Evolutionary conservation across 768 basidiomycete species (phyloP), one percentile per base, ranked within the genome.

Genomic region (Trametopsis cervina): DNA sequence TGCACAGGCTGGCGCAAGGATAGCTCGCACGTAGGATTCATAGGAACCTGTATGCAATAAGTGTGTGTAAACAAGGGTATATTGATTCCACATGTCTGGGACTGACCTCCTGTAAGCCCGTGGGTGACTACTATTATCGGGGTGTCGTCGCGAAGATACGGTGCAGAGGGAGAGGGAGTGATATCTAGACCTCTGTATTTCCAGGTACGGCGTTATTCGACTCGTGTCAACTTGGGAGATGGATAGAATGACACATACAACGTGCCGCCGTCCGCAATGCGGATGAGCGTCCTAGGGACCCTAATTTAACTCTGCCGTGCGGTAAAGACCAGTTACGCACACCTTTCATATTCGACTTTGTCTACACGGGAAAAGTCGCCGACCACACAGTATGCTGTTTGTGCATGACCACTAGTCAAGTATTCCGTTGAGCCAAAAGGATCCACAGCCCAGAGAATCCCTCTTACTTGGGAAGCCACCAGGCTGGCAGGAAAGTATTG

Each of bases 1-100:
- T 23, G 73, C 72, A 61, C 84, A 84, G 12, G 83, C 85, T 50
- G 80, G 83, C 42, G 78, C 76, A 3, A 98, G 70, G 40, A 96
- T 75, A 23, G 87, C 82, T 53, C 91, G 75, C 38, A 96, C 88
- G 60, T 96, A 98, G 17, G 83, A 74, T 71, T 95, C 95, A 61
- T 95, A 80, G 17, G 89, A 91, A 33, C 89, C 89, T 90, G 53
- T 44, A 49, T 37, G 33, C 44, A 2, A 20, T 23, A 12, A 37
- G 10, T 29, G 29, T 21, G 22, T 39, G 47, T 49, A 40, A 54
- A 41, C 50, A 21, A 18, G 21, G 21, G 10, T 35, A 15, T 10
- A 40, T 21, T 6, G 17, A 21, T 52, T 46, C 24, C n/a, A 35
- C 35, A 41, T 33, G 15, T 6, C 20, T 23, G 38, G 62, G 49